These are phyloP conservation scores for Hygrocybe punicea DNA, from an alignment of 768 basidiomycete genomes.

Conservation along the genomic window DNA sequence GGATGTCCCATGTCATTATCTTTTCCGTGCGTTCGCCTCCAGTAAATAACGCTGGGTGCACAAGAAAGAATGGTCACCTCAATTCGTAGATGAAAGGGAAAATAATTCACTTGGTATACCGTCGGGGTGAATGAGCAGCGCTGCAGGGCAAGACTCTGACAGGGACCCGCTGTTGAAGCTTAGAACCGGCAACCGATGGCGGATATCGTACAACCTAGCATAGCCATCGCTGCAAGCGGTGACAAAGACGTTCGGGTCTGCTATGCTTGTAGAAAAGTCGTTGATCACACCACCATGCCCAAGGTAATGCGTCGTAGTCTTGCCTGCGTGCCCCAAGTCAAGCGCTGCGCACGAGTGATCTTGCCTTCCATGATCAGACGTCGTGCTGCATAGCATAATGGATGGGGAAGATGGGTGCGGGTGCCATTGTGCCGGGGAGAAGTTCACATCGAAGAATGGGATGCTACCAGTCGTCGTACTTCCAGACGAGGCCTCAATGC, in stretches of 20 bases:
- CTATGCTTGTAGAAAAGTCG: conserved; percentile 33
- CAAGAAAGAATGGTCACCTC: neutral
- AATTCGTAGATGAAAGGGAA: no score
- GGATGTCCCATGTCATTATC: conserved; percentile 45
- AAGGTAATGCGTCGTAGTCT: no score
- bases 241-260: conserved; percentile 37
- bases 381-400: conserved; percentile 1
- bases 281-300: conserved; percentile 7
- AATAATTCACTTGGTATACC: conserved; percentile 33
- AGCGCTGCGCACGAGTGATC: conserved; percentile 1
- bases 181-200: conserved; percentile 36
- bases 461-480: neutral
- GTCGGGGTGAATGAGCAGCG: conserved; percentile 35
- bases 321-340: conserved; percentile 10
- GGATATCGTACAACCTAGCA: conserved; percentile 39
- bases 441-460: neutral
- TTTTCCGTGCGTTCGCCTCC: conserved; percentile 27
- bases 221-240: conserved; percentile 38
- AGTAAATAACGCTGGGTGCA: conserved; percentile 28
- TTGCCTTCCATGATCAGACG: neutral
- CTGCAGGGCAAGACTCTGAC: conserved; percentile 18
- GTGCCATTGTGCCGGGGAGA: neutral
- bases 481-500: conserved; percentile 23
- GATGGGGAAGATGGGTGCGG: conserved; percentile 1
- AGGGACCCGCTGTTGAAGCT: conserved; percentile 26